Evolutionary conservation across 768 basidiomycete species (phyloP).

Genomic region (Lactarius sp.): DNA sequence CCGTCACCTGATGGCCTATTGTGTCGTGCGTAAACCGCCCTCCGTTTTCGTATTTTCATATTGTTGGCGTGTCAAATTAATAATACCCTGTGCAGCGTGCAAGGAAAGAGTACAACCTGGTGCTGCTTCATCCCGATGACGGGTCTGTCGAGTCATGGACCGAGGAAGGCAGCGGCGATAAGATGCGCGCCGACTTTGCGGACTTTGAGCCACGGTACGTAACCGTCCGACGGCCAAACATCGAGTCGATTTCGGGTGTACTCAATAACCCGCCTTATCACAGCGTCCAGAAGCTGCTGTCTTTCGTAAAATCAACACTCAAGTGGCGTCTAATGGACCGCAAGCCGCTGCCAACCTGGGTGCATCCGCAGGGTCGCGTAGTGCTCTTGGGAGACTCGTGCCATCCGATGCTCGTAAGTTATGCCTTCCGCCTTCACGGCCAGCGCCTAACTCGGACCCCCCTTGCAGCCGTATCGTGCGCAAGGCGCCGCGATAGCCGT

Average conservation of each 20-base stretch:
- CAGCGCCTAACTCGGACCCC: too few species aligned
- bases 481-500: conserved; percentile 44
- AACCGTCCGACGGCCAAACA: not conserved
- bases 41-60: too few species aligned
- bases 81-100: conserved; percentile 27
- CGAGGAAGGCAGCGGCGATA: conserved; percentile 39
- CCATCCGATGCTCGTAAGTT: conserved; percentile 39
- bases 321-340: conserved; percentile 43
- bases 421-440: too few species aligned
- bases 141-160: conserved; percentile 42
- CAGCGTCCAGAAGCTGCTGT: conserved; percentile 37
- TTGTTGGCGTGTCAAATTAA: too few species aligned
- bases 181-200: conserved; percentile 40
- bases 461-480: conserved; percentile 37
- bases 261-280: too few species aligned
- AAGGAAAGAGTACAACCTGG: conserved; percentile 37
- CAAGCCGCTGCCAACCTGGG: conserved; percentile 37
- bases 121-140: conserved; percentile 37
- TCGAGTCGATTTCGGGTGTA: too few species aligned
- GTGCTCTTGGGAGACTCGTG: conserved; percentile 40
- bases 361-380: conserved; percentile 35
- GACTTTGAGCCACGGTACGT: conserved; percentile 40
- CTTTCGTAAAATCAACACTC: conserved; percentile 36
- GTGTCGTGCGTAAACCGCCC: conserved; percentile 35
- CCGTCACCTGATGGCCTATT: conserved; percentile 43